These are phyloP conservation scores for Helminthosporium solani DNA, from an alignment of 2,329 filamentous ascomycete genomes.

Conservation along the genomic window DNA sequence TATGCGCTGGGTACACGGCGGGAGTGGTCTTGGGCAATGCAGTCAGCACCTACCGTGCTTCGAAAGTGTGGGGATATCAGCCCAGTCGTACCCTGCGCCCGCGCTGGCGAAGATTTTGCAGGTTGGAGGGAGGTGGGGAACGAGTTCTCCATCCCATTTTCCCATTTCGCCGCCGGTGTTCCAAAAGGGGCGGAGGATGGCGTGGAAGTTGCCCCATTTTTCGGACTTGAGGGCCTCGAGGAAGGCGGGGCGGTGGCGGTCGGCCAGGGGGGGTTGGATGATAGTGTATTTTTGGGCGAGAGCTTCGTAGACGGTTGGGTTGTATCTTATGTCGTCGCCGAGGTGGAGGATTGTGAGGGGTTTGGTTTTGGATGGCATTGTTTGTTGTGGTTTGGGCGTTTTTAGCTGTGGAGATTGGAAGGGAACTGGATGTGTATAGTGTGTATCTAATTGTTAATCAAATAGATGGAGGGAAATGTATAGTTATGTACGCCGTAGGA, in stretches of 20 bases:
- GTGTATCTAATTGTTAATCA: no score
- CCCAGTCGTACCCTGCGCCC: conserved; percentile 61
- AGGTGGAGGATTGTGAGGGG: conserved; percentile 36
- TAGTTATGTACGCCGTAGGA: no score
- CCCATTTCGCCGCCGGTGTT: conserved; percentile 59
- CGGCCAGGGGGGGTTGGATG: conserved; percentile 14
- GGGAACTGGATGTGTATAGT: no score
- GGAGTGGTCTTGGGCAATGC: background rate
- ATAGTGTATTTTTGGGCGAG: conserved; percentile 30
- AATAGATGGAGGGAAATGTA: no score
- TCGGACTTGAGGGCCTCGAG: conserved; percentile 30
- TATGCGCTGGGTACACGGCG: no score
- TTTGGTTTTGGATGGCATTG: background rate
- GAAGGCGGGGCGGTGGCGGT: conserved; percentile 35
- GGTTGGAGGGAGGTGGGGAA: conserved; percentile 53
- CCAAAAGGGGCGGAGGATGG: conserved; percentile 58
- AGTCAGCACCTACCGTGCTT: conserved; percentile 3
- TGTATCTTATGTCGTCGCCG: conserved; percentile 41
- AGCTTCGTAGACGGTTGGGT: conserved; percentile 33
- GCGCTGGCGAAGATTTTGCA: conserved; percentile 57
- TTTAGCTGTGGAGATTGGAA: background rate
- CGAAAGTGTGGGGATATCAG: conserved; percentile 43
- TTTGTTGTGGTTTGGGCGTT: background rate
- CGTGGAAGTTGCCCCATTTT: conserved; percentile 40
- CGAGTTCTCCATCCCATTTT: conserved; percentile 58